These are phyloP conservation scores for Xylaria hypoxylon DNA, from an alignment of 2,329 filamentous ascomycete species.

Conservation along the genomic window DNA sequence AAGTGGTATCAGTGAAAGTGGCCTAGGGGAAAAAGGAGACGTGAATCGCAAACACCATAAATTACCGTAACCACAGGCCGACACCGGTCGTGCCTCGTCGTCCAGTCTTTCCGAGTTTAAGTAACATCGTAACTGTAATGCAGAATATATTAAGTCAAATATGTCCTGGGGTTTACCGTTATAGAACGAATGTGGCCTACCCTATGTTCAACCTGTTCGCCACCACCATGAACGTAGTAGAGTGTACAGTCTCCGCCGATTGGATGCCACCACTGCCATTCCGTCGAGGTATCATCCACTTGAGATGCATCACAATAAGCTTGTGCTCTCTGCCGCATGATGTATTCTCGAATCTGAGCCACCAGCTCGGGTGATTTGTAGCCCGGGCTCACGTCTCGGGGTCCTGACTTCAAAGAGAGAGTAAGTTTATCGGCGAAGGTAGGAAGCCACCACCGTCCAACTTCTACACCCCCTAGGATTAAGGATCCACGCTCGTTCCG, in stretches of 20 bases:
- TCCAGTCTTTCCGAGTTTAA: not conserved
- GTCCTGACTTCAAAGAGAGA: not conserved
- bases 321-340: too few relatives aligned
- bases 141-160: not conserved
- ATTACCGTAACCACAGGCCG: not conserved
- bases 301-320: too few relatives aligned
- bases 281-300: too few relatives aligned
- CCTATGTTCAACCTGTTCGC: too few relatives aligned
- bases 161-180: not conserved
- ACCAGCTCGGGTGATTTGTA: too few relatives aligned
- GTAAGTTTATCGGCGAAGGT: not conserved
- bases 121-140: not conserved
- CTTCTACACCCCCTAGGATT: too few relatives aligned
- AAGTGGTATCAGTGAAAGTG: not conserved
- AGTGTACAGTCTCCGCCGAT: too few relatives aligned
- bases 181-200: not conserved
- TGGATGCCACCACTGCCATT: too few relatives aligned
- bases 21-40: not conserved
- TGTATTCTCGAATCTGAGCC: too few relatives aligned
- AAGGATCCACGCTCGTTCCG: not conserved
- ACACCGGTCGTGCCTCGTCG: too few relatives aligned
- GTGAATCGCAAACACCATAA: slow-evolving; percentile 3
- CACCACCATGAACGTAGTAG: too few relatives aligned
- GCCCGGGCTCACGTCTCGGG: too few relatives aligned
- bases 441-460: not conserved